Evolutionary conservation across 495 filamentous ascomycete species (phyloP).

Genomic region (Lasiosphaeria miniovina): DNA sequence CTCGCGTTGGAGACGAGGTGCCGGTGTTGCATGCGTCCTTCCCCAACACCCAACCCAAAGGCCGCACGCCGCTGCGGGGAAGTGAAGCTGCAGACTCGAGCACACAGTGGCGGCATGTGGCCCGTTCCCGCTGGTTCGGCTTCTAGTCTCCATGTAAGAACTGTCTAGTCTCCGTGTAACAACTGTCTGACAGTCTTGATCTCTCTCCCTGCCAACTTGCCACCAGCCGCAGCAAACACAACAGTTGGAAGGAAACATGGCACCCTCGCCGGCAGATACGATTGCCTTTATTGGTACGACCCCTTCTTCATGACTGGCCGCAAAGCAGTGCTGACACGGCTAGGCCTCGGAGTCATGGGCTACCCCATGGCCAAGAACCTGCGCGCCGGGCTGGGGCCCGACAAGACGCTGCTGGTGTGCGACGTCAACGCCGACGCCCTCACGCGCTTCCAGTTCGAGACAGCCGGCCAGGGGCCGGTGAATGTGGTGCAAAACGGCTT

Average conservation of each 20-base stretch:
- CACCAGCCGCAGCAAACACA: background rate
- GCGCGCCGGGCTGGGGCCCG: slow-evolving; percentile 35
- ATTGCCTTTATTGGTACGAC: slow-evolving; percentile 30
- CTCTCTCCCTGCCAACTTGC: too few relatives aligned
- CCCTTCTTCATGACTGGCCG: background rate
- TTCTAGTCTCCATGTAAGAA: too few relatives aligned
- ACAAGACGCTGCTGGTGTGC: slow-evolving; percentile 42
- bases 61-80: too few relatives aligned
- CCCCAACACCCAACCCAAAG: too few relatives aligned
- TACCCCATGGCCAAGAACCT: slow-evolving; percentile 54
- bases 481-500: slow-evolving; percentile 26
- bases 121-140: too few relatives aligned
- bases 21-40: too few relatives aligned
- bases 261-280: slow-evolving; percentile 16
- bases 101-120: too few relatives aligned
- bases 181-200: too few relatives aligned
- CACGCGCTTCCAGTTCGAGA: slow-evolving; percentile 34
- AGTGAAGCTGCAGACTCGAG: too few relatives aligned
- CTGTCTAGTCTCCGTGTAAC: too few relatives aligned
- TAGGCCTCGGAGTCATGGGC: slow-evolving; percentile 39
- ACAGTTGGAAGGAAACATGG: background rate
- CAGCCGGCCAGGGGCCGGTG: slow-evolving; percentile 22
- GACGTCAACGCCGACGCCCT: slow-evolving; percentile 44
- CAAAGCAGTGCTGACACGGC: background rate
- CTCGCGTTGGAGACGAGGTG: too few relatives aligned